A percentile compares a stretch with the other conserved stretches of the same genome.
These are phyloP conservation scores for Taxawa tesnikishii DNA, from an alignment of 2,329 filamentous ascomycete genomes.

Conservation along the genomic window DNA sequence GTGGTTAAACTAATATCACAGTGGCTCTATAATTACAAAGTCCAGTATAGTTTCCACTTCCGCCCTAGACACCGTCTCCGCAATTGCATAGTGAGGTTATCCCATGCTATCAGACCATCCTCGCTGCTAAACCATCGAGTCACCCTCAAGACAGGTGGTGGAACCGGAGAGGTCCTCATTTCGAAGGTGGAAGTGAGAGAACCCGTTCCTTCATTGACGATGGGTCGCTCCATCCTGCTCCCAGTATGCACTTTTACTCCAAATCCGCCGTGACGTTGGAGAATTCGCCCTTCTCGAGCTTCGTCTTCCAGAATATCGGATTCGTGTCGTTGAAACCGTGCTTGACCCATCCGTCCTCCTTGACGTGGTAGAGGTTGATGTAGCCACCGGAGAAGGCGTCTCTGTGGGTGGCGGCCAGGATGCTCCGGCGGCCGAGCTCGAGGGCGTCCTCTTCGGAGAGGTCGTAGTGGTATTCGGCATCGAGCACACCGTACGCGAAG, in stretches of 20 bases:
- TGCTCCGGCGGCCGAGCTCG: slow-evolving; percentile 81
- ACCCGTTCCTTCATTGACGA: background rate
- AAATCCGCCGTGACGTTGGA: slow-evolving; percentile 79
- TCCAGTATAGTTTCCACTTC: slow-evolving; percentile 3
- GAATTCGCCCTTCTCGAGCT: slow-evolving; percentile 97
- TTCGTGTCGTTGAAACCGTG: slow-evolving; percentile 97
- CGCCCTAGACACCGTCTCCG: slow-evolving; percentile 4
- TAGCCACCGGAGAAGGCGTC: slow-evolving; percentile 98
- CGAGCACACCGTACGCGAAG: slow-evolving; percentile 95
- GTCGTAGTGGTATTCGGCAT: slow-evolving; percentile 90
- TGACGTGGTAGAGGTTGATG: slow-evolving; percentile 98
- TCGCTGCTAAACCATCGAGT: no score
- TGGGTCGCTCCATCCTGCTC: no score
- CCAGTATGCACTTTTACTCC: slow-evolving; percentile 27
- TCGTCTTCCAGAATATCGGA: slow-evolving; percentile 99
- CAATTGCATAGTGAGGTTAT: no score
- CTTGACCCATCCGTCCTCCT: slow-evolving; percentile 98
- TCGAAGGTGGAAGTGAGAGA: no score
- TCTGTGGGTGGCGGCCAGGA: slow-evolving; percentile 88
- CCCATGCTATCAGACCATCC: no score
- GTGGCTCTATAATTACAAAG: background rate
- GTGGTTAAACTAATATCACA: no score
- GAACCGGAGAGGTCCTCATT: no score
- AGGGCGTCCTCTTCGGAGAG: slow-evolving; percentile 77
- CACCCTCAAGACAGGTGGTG: no score